A percentile compares a stretch with the other conserved stretches of the same genome.
phyloP scores from a whole-genome alignment of 495 filamentous ascomycete species.

The Platismatia glauca region DNA sequence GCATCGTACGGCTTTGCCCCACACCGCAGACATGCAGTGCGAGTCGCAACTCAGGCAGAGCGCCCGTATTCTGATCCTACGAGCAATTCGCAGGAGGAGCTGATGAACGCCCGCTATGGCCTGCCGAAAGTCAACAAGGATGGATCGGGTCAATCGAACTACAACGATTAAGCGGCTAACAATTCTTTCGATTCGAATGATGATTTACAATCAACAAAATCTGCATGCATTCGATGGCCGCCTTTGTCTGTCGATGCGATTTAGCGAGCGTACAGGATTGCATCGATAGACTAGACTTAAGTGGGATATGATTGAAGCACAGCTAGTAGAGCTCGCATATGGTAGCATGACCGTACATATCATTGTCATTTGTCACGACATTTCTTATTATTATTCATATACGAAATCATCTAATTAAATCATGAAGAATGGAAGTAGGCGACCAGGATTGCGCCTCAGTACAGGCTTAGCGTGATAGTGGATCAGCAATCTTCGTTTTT shows the following conservation, averaged over 20 bases:
- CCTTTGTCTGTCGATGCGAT: slow-evolving; percentile 9
- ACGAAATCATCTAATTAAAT: background rate
- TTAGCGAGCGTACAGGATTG: slow-evolving; percentile 13
- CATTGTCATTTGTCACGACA: background rate
- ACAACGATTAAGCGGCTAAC: slow-evolving; percentile 44
- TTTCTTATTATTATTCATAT: background rate
- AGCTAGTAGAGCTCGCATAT: background rate
- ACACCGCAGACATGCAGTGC: slow-evolving; percentile 53
- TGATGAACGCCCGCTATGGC: slow-evolving; percentile 39
- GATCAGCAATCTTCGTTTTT: background rate
- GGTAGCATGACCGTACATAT: background rate
- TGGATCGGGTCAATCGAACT: slow-evolving; percentile 51
- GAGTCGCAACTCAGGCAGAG: slow-evolving; percentile 52
- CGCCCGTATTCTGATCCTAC: slow-evolving; percentile 43
- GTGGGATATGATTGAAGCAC: background rate
- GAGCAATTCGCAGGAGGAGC: slow-evolving; percentile 53
- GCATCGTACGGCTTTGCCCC: slow-evolving; percentile 55
- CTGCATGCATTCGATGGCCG: background rate
- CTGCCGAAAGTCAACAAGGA: slow-evolving; percentile 51
- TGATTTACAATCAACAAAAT: no score
- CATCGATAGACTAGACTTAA: slow-evolving; percentile 1
- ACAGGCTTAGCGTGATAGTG: background rate
- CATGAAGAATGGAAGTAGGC: background rate
- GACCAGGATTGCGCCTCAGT: background rate
- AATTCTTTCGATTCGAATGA: background rate